phyloP scores from a whole-genome alignment of 2,329 filamentous ascomycete species.

The Apiospora phragmitis region DNA sequence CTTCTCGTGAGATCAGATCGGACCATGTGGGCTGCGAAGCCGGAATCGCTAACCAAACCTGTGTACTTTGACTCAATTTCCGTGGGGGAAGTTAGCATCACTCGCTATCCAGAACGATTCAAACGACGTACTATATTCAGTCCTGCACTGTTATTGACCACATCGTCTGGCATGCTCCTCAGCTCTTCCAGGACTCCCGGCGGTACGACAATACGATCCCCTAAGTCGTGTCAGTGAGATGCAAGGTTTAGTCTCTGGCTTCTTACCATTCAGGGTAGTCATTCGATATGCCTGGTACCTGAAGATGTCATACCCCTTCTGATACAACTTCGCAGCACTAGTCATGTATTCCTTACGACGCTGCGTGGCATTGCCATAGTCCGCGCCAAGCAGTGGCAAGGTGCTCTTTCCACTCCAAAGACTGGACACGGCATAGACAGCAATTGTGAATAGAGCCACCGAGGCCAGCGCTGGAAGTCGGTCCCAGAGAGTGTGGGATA shows the following conservation, averaged over 20 bases:
- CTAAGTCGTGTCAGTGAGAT: constrained; percentile 16
- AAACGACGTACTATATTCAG: neutral
- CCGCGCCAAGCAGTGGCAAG: constrained; percentile 22
- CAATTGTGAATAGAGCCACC: neutral
- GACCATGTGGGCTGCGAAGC: constrained; percentile 22
- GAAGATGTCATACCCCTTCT: constrained; percentile 24
- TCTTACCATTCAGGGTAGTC: constrained; percentile 23
- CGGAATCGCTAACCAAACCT: constrained; percentile 14
- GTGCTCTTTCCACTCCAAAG: neutral
- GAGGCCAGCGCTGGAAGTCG: neutral
- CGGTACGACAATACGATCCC: constrained; percentile 31
- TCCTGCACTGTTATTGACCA: constrained; percentile 25
- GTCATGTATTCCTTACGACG: constrained; percentile 24
- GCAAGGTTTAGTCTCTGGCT: neutral
- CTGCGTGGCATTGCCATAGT: constrained; percentile 22
- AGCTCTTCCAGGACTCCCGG: constrained; percentile 29
- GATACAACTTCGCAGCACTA: constrained; percentile 22
- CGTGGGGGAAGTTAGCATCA: constrained; percentile 14
- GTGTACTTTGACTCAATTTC: constrained; percentile 20
- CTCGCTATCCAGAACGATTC: neutral
- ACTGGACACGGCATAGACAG: neutral
- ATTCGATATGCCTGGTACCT: constrained; percentile 22
- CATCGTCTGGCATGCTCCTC: constrained; percentile 26
- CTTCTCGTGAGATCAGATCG: constrained; percentile 24
- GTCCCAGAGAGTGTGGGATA: neutral